Evolutionary conservation across 257 asterid species (phyloP).

Genomic region (Mentha longifolia): DNA sequence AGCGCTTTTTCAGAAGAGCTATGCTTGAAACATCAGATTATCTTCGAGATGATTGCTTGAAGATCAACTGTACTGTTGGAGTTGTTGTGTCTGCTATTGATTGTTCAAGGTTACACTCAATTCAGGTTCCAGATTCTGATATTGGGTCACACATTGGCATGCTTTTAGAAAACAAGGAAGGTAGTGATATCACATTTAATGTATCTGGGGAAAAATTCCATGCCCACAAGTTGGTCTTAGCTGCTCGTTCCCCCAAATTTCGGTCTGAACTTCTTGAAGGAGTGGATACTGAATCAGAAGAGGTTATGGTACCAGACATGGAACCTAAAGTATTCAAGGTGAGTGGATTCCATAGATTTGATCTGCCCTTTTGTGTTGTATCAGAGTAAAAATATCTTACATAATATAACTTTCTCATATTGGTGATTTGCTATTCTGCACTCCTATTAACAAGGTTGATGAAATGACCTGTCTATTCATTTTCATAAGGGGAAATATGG

Average conservation of each 20-base stretch:
- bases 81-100: slow-evolving; percentile 94
- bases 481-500: slow-evolving; percentile 5
- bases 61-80: slow-evolving; percentile 98
- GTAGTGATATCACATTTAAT: slow-evolving; percentile 74
- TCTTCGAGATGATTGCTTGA: slow-evolving; percentile 95
- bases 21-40: slow-evolving; percentile 89
- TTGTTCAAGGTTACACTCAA: slow-evolving; percentile 80
- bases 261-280: slow-evolving; percentile 67
- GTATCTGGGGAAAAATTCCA: slow-evolving; percentile 81
- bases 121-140: slow-evolving; percentile 91
- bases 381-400: background rate
- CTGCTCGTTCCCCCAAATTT: slow-evolving; percentile 86
- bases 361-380: slow-evolving; percentile 17
- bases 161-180: slow-evolving; percentile 84
- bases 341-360: slow-evolving; percentile 31
- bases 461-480: slow-evolving; percentile 10
- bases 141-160: slow-evolving; percentile 83
- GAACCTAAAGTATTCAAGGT: slow-evolving; percentile 96
- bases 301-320: slow-evolving; percentile 69
- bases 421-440: background rate
- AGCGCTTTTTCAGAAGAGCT: slow-evolving; percentile 88
- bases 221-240: slow-evolving; percentile 93
- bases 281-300: slow-evolving; percentile 58
- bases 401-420: background rate
- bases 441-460: slow-evolving; percentile 11